Evolutionary conservation across 2,329 filamentous ascomycete genomes (phyloP), one percentile per base, ranked within the genome.

Genomic region (Talaromyces sp.): DNA sequence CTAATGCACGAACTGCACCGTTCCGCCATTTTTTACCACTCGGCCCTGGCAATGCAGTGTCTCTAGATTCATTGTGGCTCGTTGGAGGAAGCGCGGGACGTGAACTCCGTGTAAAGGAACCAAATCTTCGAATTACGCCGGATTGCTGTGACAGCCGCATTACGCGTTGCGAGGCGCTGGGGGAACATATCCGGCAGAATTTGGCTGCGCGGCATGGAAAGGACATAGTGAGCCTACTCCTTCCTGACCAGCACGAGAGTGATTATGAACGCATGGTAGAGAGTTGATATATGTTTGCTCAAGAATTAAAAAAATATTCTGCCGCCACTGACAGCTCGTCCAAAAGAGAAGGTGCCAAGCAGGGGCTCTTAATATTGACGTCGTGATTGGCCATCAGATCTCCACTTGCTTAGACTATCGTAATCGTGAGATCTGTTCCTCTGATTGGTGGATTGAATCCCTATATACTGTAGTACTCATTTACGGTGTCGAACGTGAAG

Each of bases 161-260:
- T 6, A 50, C 35, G 39, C 50, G 62, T 16, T 60, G 62, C 50
- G 76, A 60, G 57, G 73, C 33, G 57, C 70, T 63, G 48, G 70
- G 70, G 37, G 71, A 69, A 60, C 68, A 70, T 42, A 72, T 64
- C 63, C 70, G 64, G 64, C 67, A 71, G 37, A 68, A 69, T 57
- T 69, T 72, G 40, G 69, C 68, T 52, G 72, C 67, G 50, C 72
- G 70, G 65, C 69, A 68, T 66, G 69, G 68, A 60, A 75, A 72
- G 55, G 77, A 64, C 76, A 79, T 79, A 50, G 40, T 74, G 57
- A 62, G 21, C 61, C 58, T 64, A 62, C 67, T 67, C 65, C 61
- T 35, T 67, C 65, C 61, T 35, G 50, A 25, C 57, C 42, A 63
- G 62, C 56, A 58, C 44, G 46, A 58, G 40, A 21, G 48, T 50